Evolutionary conservation across 106 monocot genomes (phyloP), one percentile per base, ranked within the genome.

Genomic region (Phalaenopsis aphrodite): DNA sequence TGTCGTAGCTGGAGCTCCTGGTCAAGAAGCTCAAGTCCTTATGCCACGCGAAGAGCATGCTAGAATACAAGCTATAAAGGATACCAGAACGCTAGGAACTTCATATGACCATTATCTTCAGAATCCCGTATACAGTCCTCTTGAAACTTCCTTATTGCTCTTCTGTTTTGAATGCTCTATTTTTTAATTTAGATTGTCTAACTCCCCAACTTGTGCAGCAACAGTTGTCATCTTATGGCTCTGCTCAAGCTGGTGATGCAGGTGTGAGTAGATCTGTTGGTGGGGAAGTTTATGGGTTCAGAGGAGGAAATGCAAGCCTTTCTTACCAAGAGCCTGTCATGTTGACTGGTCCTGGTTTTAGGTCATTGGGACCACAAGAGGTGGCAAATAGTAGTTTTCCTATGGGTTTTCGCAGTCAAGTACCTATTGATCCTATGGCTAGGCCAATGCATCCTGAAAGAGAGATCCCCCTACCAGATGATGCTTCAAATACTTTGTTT

Each of bases 401-500:
- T 64, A 23, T 8, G 64, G 64, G 64, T 64, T 69, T 69, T 38
- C 69, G 15, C 38, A 69, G 12, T 39, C 69, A 69, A 39, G 69
- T 38, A 6, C 69, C 69, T 69, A 39, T 12, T 38, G 38, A 69
- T 69, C 23, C 69, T 69, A 39, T 69, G 30, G 38, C 15, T 39
- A 39, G 30, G 38, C 69, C 69, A 37, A 3, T 69, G 75, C 30
- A 38, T 69, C 37, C 69, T 69, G 69, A 69, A 69, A 36, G 69
- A 69, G 69, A 69, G 69, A 69, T 69, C 37, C 69, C 69, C 3
- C 78, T 89, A 38, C 90, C 90, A 75, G 79, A 80, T 55, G 83
- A 83, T 73, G 88, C 85, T 17, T 83, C 88, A 56, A 81, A 72
- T 38, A 87, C 83, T 75, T 61, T 83, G 56, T 87, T 73, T 78